Base-by-base conservation (phyloP, 805 yeast genomes). In the Sugiyamaella boreocaroliniensis region DNA sequence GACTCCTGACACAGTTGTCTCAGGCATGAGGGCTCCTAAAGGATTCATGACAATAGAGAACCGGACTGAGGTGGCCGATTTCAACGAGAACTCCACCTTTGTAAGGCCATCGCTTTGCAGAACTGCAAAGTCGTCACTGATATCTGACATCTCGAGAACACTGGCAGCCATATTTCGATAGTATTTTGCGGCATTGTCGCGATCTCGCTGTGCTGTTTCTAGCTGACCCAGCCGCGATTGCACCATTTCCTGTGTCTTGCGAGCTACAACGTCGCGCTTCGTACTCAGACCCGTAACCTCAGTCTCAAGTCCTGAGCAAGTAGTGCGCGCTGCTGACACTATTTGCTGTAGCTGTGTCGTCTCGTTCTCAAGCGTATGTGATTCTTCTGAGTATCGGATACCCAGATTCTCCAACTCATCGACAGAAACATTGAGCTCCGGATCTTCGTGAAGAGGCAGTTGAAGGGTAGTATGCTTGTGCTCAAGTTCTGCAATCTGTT, bases 371-470 rank as follows among this genome's bases (percentile, higher is more conserved):
- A 53, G 37, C 55, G 60, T 50, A 51, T 56, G 42, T 11, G 58
- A 45, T 20, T 59, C 60, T 11, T 40, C 48, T 37, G 20, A 43
- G 18, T 71, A 55, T 11, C 69, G 70, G 1, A 50, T 58, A 1
- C 69, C 54, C 7, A 70, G 54, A 5, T 55, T 57, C 9, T 65
- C 66, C 19, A 72, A 60, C 16, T 70, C 68, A 2, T 57, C 56
- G 6, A 58, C 45, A 26, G 70, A 66, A 1, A 58, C 55, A 22
- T 57, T 57, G 52, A 67, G 65, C 15, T 63, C 61, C 1, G 61
- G 52, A 47, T 68, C 63, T 19, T 67, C 60, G 9, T 58, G 60
- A 4, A 63, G 58, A 12, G 65, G 64, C 15, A 55, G 43, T 45
- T 57, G 50, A 19, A 50, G 43, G 8, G 68, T 70, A 45, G 62